A percentile compares a stretch with the other conserved stretches of the same genome.
Evolutionary conservation across 164 flowering plant species (phyloP).

Genomic region (Cinnamomum chago): DNA sequence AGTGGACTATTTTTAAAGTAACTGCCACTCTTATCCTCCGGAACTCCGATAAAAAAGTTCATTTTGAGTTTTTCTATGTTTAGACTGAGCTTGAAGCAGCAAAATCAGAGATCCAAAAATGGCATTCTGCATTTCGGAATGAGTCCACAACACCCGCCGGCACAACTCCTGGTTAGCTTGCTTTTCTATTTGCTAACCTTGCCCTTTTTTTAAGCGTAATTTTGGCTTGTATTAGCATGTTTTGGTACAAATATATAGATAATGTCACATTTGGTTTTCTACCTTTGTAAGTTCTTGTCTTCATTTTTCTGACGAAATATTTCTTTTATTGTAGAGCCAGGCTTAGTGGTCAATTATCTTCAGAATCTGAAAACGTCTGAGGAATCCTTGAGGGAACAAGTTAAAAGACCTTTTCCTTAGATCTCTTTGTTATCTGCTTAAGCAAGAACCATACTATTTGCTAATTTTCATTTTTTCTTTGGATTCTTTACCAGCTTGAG

Average conservation of each 20-base stretch:
- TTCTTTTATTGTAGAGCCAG: constrained; percentile 52
- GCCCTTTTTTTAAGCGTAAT: not conserved
- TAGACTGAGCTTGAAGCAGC: constrained; percentile 84
- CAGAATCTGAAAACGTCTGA: constrained; percentile 79
- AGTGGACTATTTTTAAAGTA: not conserved
- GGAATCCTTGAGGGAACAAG: constrained; percentile 87
- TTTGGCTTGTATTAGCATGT: not conserved
- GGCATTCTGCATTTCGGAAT: constrained; percentile 84
- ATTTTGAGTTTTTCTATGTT: not conserved
- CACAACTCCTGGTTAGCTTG: constrained; percentile 48
- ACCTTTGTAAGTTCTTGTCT: not conserved
- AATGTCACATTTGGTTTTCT: not conserved
- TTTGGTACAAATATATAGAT: not conserved
- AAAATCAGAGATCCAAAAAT: constrained; percentile 78
- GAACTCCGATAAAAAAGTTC: not conserved
- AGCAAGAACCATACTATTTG: not conserved
- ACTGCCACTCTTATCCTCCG: not conserved
- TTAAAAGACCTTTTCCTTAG: constrained; percentile 14
- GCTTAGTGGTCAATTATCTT: constrained; percentile 57
- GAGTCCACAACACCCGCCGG: constrained; percentile 62
- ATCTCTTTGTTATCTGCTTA: not conserved
- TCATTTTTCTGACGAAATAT: not conserved
- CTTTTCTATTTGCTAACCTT: not conserved
- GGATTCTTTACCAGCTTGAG: constrained; percentile 54
- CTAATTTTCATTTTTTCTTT: not conserved